phyloP scores from a whole-genome alignment of 208 protist genomes.

The Angomonas desouzai region DNA sequence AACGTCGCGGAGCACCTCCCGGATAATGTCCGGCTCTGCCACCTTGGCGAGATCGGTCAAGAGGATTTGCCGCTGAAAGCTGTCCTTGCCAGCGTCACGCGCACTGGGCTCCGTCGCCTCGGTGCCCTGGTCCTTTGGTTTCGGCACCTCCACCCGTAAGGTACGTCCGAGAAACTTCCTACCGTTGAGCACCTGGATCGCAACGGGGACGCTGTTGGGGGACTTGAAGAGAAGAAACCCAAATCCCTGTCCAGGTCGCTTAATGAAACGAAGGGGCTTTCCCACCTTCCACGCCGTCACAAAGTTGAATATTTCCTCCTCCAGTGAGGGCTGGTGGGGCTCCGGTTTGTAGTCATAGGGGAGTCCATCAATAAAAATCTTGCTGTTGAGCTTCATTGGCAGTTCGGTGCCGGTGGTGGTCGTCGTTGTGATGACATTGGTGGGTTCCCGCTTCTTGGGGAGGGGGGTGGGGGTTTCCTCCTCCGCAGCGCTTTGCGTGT shows the following conservation, averaged over 20 bases:
- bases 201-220: constrained; percentile 78
- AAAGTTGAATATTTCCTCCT: constrained; percentile 86
- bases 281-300: constrained; percentile 80
- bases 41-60: constrained; percentile 80
- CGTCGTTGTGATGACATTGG: constrained; percentile 56
- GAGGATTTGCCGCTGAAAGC: constrained; percentile 79
- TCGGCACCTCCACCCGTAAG: constrained; percentile 85
- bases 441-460: constrained; percentile 9
- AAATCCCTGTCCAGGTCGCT: constrained; percentile 86
- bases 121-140: constrained; percentile 44
- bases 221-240: constrained; percentile 87
- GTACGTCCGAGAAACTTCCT: constrained; percentile 86
- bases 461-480: neutral
- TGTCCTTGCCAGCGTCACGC: constrained; percentile 62
- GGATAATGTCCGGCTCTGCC: constrained; percentile 82
- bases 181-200: constrained; percentile 81
- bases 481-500: neutral
- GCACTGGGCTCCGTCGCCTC: constrained; percentile 32
- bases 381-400: constrained; percentile 81
- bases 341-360: constrained; percentile 67
- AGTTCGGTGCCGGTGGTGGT: constrained; percentile 74
- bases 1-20: constrained; percentile 82
- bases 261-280: constrained; percentile 81
- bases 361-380: constrained; percentile 88
- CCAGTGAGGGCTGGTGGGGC: constrained; percentile 50